Evolutionary conservation across 1,139 yeast genomes (phyloP).

Genomic region (Candida freyschussii): DNA sequence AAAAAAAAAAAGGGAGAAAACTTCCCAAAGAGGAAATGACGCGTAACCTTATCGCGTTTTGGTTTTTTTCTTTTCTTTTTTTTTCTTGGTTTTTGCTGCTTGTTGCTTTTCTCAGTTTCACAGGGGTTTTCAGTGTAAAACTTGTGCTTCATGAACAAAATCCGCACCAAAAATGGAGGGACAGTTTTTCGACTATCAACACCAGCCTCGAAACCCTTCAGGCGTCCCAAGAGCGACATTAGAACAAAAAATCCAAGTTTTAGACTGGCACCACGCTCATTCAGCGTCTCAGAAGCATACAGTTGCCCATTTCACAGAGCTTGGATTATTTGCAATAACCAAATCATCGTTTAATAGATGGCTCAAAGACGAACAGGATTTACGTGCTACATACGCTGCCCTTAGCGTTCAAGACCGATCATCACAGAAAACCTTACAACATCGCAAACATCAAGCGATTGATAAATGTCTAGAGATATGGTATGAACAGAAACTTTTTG

Average conservation of each 20-base stretch:
- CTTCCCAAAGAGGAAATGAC: no score
- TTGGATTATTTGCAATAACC: slow-evolving; percentile 29
- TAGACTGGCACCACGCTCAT: slow-evolving; percentile 30
- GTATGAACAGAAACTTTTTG: slow-evolving; percentile 31
- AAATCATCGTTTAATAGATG: slow-evolving; percentile 34
- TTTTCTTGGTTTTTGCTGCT: slow-evolving; percentile 1
- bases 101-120: slow-evolving; percentile 7
- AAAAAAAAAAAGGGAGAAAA: no score
- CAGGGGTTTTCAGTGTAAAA: slow-evolving; percentile 4
- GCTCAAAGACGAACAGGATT: slow-evolving; percentile 26
- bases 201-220: not conserved
- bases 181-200: slow-evolving; percentile 5
- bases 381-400: slow-evolving; percentile 22
- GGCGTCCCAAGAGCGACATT: slow-evolving; percentile 32
- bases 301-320: slow-evolving; percentile 27
- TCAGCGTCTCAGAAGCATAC: slow-evolving; percentile 30
- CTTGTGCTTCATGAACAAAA: not conserved
- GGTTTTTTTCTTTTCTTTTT: not conserved
- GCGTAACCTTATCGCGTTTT: not conserved
- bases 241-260: slow-evolving; percentile 31
- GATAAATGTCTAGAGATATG: slow-evolving; percentile 30
- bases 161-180: slow-evolving; percentile 5
- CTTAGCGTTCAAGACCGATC: slow-evolving; percentile 6
- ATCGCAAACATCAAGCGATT: slow-evolving; percentile 11
- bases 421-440: slow-evolving; percentile 1